A percentile compares a stretch with the other conserved stretches of the same genome.
These are phyloP conservation scores for Silene vulgaris DNA, from an alignment of 179 eudicot genomes.

Conservation along the genomic window DNA sequence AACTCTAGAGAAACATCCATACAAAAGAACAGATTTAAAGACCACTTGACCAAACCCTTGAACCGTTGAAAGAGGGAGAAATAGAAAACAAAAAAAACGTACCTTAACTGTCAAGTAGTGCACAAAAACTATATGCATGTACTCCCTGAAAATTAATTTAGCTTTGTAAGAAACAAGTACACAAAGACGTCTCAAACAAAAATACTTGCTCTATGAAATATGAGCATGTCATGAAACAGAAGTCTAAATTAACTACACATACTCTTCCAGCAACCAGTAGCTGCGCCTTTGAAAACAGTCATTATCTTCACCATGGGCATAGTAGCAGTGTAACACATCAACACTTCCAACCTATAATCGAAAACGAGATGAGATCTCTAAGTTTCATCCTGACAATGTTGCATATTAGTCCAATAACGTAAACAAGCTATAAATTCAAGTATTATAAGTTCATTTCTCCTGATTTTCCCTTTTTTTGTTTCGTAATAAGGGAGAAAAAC, in stretches of 20 bases:
- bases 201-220: slow-evolving; percentile 3
- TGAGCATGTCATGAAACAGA: neutral
- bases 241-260: slow-evolving; percentile 30
- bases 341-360: slow-evolving; percentile 59
- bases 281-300: slow-evolving; percentile 68
- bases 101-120: slow-evolving; percentile 55
- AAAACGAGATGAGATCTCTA: neutral
- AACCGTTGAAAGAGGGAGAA: neutral
- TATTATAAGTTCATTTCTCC: neutral
- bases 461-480: neutral
- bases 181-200: slow-evolving; percentile 8
- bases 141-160: slow-evolving; percentile 38
- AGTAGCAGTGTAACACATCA: slow-evolving; percentile 68
- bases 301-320: slow-evolving; percentile 73
- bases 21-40: neutral
- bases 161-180: slow-evolving; percentile 16
- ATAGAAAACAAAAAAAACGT: slow-evolving; percentile 7
- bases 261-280: slow-evolving; percentile 81
- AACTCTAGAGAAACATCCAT: neutral
- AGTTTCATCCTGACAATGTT: neutral
- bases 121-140: slow-evolving; percentile 48
- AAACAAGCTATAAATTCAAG: slow-evolving; percentile 1
- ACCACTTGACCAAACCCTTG: neutral
- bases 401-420: neutral
- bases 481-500: neutral